phyloP scores from a whole-genome alignment of 1,284 basidiomycete species.

The Inonotus obliquus region DNA sequence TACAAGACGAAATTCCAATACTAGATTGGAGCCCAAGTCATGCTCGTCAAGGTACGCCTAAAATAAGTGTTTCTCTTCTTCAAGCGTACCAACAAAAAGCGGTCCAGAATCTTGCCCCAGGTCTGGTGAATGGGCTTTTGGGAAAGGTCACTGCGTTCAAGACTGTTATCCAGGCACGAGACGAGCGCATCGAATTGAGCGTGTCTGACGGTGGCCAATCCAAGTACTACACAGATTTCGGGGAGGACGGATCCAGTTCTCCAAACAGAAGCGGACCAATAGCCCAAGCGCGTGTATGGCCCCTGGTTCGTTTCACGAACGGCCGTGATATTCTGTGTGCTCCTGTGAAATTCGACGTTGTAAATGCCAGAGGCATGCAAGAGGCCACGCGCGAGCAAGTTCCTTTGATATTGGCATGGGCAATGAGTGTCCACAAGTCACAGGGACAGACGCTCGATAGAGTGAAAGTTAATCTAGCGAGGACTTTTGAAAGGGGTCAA shows the following conservation, averaged over 20 bases:
- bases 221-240: not conserved
- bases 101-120: slow-evolving; percentile 47
- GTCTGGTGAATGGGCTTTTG: slow-evolving; percentile 85
- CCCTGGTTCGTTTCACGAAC: slow-evolving; percentile 33
- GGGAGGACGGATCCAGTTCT: slow-evolving; percentile 12
- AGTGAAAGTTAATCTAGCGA: slow-evolving; percentile 62
- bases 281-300: slow-evolving; percentile 19
- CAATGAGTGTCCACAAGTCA: slow-evolving; percentile 81
- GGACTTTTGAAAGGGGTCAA: slow-evolving; percentile 80
- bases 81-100: not conserved
- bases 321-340: slow-evolving; percentile 10
- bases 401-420: slow-evolving; percentile 78
- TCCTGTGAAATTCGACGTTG: slow-evolving; percentile 22
- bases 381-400: slow-evolving; percentile 26
- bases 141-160: slow-evolving; percentile 65
- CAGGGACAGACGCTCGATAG: slow-evolving; percentile 81
- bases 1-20: slow-evolving; percentile 26
- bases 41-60: slow-evolving; percentile 56
- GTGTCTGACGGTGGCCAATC: slow-evolving; percentile 15
- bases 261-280: not conserved
- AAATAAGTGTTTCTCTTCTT: not conserved
- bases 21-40: slow-evolving; percentile 58
- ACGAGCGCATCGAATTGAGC: slow-evolving; percentile 28
- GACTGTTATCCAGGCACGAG: slow-evolving; percentile 31
- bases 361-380: slow-evolving; percentile 21